Evolutionary conservation across 768 basidiomycete species (phyloP), one percentile per base, ranked within the genome.

Genomic region (Chalciporus sphaerocephalus): DNA sequence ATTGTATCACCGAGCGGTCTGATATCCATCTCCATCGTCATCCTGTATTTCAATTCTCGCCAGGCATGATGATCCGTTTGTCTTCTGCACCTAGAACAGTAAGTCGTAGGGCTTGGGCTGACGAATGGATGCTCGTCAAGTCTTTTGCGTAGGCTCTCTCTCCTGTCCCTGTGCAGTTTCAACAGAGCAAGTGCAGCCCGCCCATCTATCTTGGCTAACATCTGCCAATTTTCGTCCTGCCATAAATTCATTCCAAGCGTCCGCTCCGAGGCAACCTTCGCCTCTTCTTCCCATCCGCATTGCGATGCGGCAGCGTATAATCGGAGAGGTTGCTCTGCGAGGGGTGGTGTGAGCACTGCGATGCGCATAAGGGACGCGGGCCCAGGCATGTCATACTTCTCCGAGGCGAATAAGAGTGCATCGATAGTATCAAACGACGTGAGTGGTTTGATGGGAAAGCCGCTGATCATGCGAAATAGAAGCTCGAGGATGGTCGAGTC

Each of bases 301-400:
- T 81, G 74, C 42, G 75, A 76, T 16, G 80, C 75, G 3, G 76
- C 62, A 5, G 74, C 67, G 51, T 82, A 83, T 13, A 83, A 61
- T 11, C 75, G 72, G 15, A 83, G 64, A 0, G 80, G 75, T 35
- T 77, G 65, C 28, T 70, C 66, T 18, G 76, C 63, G 33, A 84
- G 68, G 0, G 73, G 64, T 1, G 74, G 76, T 0, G 76, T 76
- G 59, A 75, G 71, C 42, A 79, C 67, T n/a, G 79, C 70, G 25
- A 79, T 74, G 30, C 80, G 79, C 40, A 83, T 62, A 51, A 83
- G 74, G 6, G 79, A 81, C 47, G 71, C 67, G 2, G 82, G 80
- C 0, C 83, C 83, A 0, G 77, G 74, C 78, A 83, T 85, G 27
- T 84, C 83, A 58, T 85, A 85, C 55, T 83, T 83, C 56, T 85